These are phyloP conservation scores for Neurospora terricola DNA, from an alignment of 495 filamentous ascomycete species.

Conservation along the genomic window DNA sequence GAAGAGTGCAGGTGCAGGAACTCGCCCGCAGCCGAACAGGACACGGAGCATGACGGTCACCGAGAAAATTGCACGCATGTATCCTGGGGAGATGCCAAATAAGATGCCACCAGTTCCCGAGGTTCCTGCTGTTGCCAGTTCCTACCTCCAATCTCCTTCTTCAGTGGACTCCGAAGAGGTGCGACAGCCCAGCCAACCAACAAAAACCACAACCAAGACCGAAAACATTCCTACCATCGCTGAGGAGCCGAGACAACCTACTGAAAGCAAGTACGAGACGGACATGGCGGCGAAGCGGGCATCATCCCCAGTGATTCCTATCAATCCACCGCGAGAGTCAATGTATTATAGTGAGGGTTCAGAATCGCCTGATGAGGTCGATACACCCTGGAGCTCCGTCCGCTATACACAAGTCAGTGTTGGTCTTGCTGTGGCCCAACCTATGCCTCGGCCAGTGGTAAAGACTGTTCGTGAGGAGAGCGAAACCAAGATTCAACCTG, in stretches of 20 bases:
- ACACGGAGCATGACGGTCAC: conserved; percentile 46
- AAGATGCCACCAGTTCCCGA: conserved; percentile 28
- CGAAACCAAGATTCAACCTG: background rate
- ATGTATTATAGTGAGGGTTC: background rate
- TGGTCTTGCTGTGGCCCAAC: conserved; percentile 15
- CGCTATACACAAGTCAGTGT: conserved; percentile 31
- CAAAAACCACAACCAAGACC: conserved; percentile 23
- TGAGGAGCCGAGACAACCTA: conserved; percentile 9
- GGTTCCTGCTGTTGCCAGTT: conserved; percentile 27
- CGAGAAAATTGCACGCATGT: conserved; percentile 41
- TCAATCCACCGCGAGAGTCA: background rate
- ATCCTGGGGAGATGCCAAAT: conserved; percentile 15
- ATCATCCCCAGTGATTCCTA: conserved; percentile 28
- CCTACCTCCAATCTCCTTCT: conserved; percentile 14
- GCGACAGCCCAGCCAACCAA: conserved; percentile 22
- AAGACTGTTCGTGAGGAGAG: background rate
- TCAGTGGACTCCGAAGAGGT: conserved; percentile 5
- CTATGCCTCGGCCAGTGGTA: background rate
- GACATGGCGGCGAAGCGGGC: conserved; percentile 22
- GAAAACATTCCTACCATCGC: conserved; percentile 31
- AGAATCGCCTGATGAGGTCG: conserved; percentile 20
- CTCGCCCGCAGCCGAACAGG: conserved; percentile 30
- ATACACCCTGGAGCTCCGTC: conserved; percentile 29
- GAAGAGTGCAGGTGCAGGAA: conserved; percentile 22
- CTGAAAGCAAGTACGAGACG: conserved; percentile 2